Conservation (phyloP, 768 basidiomycete genomes). For the Amanita thiersii region DNA sequence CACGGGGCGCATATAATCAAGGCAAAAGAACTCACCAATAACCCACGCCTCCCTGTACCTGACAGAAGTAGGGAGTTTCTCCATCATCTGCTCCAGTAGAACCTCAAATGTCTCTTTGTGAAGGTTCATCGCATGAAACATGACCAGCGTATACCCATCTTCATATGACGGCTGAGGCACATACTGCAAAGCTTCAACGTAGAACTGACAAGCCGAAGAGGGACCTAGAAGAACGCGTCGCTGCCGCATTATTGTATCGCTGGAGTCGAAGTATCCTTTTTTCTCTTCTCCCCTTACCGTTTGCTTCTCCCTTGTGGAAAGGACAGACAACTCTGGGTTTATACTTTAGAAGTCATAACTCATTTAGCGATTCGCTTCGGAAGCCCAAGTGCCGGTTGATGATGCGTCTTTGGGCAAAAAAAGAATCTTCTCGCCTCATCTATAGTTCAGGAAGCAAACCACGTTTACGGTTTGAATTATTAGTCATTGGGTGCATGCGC, state of each 20-base stretch:
- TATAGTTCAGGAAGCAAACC: no score
- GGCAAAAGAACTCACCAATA: slow-evolving; percentile 9
- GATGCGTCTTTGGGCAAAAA: no score
- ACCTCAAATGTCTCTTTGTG: slow-evolving; percentile 13
- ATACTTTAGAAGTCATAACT: no score
- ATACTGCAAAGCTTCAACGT: slow-evolving; percentile 12
- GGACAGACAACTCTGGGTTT: no score
- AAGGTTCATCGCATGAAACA: slow-evolving; percentile 12
- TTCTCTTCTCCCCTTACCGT: background rate
- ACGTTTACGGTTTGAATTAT: no score
- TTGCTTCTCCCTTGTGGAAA: no score
- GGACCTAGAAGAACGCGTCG: background rate
- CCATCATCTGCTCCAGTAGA: slow-evolving; percentile 7
- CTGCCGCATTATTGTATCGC: background rate
- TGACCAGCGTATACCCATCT: slow-evolving; percentile 10
- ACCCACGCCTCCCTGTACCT: slow-evolving; percentile 8
- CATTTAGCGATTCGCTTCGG: no score
- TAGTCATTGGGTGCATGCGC: no score
- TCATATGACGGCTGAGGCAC: slow-evolving; percentile 9
- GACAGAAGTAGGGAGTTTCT: background rate
- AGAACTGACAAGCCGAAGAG: slow-evolving; percentile 8
- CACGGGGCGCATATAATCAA: background rate
- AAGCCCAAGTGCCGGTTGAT: no score
- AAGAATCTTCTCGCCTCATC: no score
- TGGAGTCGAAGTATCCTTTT: background rate